A percentile compares a stretch with the other conserved stretches of the same genome.
Conservation (phyloP, 108 stramenopile species). For the Seminavis robusta region DNA sequence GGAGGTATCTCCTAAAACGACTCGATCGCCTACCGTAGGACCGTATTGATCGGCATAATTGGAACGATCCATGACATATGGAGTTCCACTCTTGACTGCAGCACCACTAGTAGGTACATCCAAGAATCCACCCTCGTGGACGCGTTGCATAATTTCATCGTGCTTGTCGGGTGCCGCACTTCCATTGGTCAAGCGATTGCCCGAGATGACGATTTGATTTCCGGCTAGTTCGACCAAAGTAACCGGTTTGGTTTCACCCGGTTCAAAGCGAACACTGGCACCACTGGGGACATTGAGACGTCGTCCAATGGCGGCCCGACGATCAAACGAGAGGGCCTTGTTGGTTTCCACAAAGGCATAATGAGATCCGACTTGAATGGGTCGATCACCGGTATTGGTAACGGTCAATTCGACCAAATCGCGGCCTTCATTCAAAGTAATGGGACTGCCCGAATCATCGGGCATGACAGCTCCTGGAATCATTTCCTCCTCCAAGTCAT, state of each 20-base stretch:
- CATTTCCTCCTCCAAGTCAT: neutral
- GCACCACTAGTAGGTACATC: slow-evolving; percentile 26
- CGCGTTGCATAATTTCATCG: slow-evolving; percentile 53
- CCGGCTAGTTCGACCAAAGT: slow-evolving; percentile 90
- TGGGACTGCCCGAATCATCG: slow-evolving; percentile 38
- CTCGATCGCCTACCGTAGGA: slow-evolving; percentile 80
- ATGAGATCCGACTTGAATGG: slow-evolving; percentile 93
- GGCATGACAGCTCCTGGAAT: slow-evolving; percentile 28
- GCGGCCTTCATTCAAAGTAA: slow-evolving; percentile 62
- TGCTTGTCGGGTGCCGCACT: slow-evolving; percentile 18
- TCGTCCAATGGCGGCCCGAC: slow-evolving; percentile 75
- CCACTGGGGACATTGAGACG: slow-evolving; percentile 93
- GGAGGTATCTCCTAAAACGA: slow-evolving; percentile 89
- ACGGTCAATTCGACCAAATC: slow-evolving; percentile 78
- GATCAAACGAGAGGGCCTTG: slow-evolving; percentile 85
- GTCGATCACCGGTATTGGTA: slow-evolving; percentile 95
- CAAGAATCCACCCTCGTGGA: slow-evolving; percentile 32
- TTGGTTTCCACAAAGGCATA: slow-evolving; percentile 94
- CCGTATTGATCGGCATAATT: slow-evolving; percentile 83
- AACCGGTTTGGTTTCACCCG: slow-evolving; percentile 93
- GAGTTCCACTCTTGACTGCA: slow-evolving; percentile 27
- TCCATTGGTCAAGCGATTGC: slow-evolving; percentile 68
- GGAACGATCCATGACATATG: slow-evolving; percentile 40
- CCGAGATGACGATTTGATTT: slow-evolving; percentile 34
- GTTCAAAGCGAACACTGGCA: slow-evolving; percentile 95